Evolutionary conservation across 148 eudicot genomes (phyloP), one percentile per base, ranked within the genome.

Genomic region (Limonium bicolor): DNA sequence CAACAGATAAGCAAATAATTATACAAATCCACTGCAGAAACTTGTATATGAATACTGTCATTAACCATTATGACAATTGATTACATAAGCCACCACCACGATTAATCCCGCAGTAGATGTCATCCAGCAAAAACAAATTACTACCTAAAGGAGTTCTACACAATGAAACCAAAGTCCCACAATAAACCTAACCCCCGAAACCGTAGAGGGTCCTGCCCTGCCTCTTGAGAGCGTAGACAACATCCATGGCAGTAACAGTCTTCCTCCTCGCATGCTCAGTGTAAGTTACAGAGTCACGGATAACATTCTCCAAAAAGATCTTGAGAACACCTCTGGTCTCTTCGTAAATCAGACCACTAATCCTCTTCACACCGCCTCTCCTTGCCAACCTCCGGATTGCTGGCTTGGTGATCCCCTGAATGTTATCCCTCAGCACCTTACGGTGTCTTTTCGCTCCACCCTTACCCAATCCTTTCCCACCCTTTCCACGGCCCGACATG

Each of bases 261-360:
- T 49, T 49, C 41, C 53, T 33, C 53, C 53, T 49, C 25, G 53
- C 53, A 29, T 49, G 53, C 41, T 49, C 53, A n/a, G 53, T 49
- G 28, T 49, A 49, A 20, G 53, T 49, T n/a, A 49, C 53, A 6
- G 53, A 26, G 15, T 49, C 53, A 6, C 53, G 39, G 3, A 49
- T 49, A 5, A 49, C 53, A 2, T 33, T 49, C 53, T 49, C 53
- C 28, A 49, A 23, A 15, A 49, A 49, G 40, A 49, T 49, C 53
- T 49, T 49, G 23, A 49, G 53, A 32, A 49, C 53, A 19, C 53
- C 53, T 15, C 53, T 26, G 7, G 53, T 49, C 41, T 49, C 53
- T 26, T 49, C 52, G 39, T 32, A 48, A 26, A 48, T 48, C 26
- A 48, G 52, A 4, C 52, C 52, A 27, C 37, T 48, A 26, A 48